Base-by-base conservation (phyloP, 306 rosid genomes). In the Citrullus amarus region DNA sequence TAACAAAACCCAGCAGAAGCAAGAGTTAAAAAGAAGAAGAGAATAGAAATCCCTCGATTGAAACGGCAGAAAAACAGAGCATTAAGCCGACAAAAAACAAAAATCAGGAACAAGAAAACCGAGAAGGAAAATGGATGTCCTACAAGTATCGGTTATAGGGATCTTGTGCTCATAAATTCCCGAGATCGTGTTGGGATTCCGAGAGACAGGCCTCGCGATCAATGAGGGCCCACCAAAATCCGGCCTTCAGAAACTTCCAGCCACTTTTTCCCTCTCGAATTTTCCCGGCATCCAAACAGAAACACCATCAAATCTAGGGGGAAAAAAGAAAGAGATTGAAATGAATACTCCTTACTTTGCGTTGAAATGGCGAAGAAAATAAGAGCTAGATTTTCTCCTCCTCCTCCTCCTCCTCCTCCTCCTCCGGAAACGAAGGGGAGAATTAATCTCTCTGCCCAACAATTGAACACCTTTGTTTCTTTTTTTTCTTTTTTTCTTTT, bases 151-250 rank as follows among this genome's bases (percentile, higher is more conserved):
- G 87, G 80, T 82, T 75, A 55, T 4, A 79, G 84, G 83, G 88
- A 90, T 86, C 89, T 89, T 88, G 97, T 83, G 97, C 73, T 89
- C 95, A 80, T 87, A 88, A 94, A 87, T 82, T 84, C 67, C 30
- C 60, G 43, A 50, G 81, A 83, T 54, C 66, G 56, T 79, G 92
- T 72, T 77, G 86, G 86, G 77, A 82, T 67, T 84, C 76, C 10
- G 73, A 75, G 86, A 80, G 86, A 83, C 84, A 88, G 66, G 74
- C 80, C 84, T 75, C 85, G 71, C 83, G 79, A 81, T 82, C 83
- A 81, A 81, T 81, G 79, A 80, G 86, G 87, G 38, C 85, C 88
- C 89, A 60, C 87, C 86, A 36, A 78, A 79, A 82, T 79, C 80
- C 60, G 69, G 72, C 78, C 76, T 78, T 70, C 68, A 68, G 80